phyloP scores from a whole-genome alignment of 352 stramenopile genomes.

The Pythium insidiosum region DNA sequence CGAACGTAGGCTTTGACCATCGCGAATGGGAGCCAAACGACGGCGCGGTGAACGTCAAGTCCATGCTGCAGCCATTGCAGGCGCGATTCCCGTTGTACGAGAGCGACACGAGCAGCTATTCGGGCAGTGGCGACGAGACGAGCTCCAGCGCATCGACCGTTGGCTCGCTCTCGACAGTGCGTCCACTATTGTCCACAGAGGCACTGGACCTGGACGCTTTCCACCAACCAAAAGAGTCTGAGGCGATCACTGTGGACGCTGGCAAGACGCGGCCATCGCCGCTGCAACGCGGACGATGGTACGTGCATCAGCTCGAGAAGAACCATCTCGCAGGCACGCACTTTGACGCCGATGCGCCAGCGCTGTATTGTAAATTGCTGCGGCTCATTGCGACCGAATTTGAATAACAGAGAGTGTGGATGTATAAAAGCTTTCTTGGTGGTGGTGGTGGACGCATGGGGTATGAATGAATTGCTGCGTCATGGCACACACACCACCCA shows the following conservation, averaged over 20 bases:
- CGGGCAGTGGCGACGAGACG: no score
- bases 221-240: no score
- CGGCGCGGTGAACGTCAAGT: no score
- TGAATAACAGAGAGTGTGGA: no score
- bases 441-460: no score
- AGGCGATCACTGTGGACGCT: neutral
- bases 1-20: constrained; percentile 29
- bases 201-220: constrained; percentile 3
- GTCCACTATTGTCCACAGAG: constrained; percentile 9
- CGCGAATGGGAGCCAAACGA: constrained; percentile 63
- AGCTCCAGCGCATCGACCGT: no score
- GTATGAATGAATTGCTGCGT: no score
- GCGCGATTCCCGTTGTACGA: neutral
- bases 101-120: constrained; percentile 2
- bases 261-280: neutral
- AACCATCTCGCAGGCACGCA: constrained; percentile 68
- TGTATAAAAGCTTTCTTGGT: no score
- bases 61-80: constrained; percentile 55
- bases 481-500: no score
- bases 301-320: constrained; percentile 60
- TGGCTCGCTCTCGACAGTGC: neutral
- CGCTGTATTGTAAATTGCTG: constrained; percentile 60
- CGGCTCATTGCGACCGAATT: constrained; percentile 8
- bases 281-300: constrained; percentile 35
- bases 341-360: constrained; percentile 44